phyloP scores from a whole-genome alignment of 2,329 filamentous ascomycete species.

The Ascochyta lentis region DNA sequence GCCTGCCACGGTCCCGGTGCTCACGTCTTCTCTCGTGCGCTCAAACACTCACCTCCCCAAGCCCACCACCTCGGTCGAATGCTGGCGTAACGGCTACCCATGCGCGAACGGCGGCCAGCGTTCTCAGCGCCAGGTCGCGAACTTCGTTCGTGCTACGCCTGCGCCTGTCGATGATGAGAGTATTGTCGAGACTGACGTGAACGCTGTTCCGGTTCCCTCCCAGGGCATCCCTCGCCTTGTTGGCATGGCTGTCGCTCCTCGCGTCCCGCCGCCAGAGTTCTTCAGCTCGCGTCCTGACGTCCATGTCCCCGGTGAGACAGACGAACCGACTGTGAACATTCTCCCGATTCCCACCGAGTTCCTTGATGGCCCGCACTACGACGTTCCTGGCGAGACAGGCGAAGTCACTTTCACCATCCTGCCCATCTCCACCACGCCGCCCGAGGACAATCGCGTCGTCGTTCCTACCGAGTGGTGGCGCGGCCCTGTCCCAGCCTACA shows the following conservation, averaged over 20 bases:
- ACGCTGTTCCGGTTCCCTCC: too few relatives aligned
- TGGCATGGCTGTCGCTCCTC: background rate
- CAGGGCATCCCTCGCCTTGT: too few relatives aligned
- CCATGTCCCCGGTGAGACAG: background rate
- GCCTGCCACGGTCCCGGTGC: background rate
- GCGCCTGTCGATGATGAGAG: background rate
- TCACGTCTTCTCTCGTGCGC: background rate
- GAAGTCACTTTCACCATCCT: background rate
- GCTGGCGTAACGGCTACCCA: slow-evolving; percentile 10
- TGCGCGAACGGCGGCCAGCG: slow-evolving; percentile 1
- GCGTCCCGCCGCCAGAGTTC: background rate
- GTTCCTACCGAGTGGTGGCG: background rate
- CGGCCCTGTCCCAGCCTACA: background rate
- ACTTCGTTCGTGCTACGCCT: background rate
- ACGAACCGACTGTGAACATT: background rate
- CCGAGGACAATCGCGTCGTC: background rate
- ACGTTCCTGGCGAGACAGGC: background rate
- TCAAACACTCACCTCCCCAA: background rate
- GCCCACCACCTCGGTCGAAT: background rate
- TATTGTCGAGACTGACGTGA: background rate
- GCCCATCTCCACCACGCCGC: background rate
- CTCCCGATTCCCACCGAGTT: background rate
- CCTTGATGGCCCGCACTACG: background rate
- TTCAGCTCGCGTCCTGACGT: background rate
- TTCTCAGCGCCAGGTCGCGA: background rate